Base-by-base conservation (phyloP, 2,329 filamentous ascomycete genomes). In the Parastagonospora avenae region DNA sequence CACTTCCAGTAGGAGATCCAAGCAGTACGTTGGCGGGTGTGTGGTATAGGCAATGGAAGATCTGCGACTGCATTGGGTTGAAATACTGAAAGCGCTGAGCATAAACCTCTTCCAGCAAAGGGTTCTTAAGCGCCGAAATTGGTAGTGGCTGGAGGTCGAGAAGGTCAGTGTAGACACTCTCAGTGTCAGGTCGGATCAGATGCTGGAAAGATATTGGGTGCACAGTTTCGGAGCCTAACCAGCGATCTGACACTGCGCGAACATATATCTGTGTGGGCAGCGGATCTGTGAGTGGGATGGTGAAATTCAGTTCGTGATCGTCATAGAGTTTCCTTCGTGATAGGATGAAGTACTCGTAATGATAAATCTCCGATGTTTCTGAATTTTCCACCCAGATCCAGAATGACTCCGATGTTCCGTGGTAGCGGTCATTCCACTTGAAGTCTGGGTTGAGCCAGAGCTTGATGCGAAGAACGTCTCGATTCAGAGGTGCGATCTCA, bases 321-420 rank as follows among this genome's bases (percentile, higher is more conserved):
- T 97, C 92, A 60, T 96, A 85, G 2, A 99, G 81, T 79, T 96
- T 97, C 74, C 85, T 90, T 57, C 92, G 83, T 55, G 86, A 95
- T 5, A 99, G 81, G 49, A 99, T 94, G 76, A 99, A 97, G 74
- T 89, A 97, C 71, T 99, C 94, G 59, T 97, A 91, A 65, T 99
- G 94, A 66, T 96, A 97, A 35, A 99, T 97, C 73, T 97, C 92
- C 0, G 91, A 92, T 0, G 92, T 97, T 64, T 97, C 94, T 0
- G 93, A 97, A 70, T 97, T 96, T 73, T 99, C 94, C 2, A 99
- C 93, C 95, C 94, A 99, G 50, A 99, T 89, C 84, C 95, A 99
- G 76, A 95, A 99, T 4, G 93, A 93, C 68, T 99, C 94, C 0
- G 93, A 97, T 2, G 87, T 91, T 14, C 95, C 95, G 68, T 99